Conservation (phyloP, 805 yeast species). For the Ogataea allantospora region DNA sequence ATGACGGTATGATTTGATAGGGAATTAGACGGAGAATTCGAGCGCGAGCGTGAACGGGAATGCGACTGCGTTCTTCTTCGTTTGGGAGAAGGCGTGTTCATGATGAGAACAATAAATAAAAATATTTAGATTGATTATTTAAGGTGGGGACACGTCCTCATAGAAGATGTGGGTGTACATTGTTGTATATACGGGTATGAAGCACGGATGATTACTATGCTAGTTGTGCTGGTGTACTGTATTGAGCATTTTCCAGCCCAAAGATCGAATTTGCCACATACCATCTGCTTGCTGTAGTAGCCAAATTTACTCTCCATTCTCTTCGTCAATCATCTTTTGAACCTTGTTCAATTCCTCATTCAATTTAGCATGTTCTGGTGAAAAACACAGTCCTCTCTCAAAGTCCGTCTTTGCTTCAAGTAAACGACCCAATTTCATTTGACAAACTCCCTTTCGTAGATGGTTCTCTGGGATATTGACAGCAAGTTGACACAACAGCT, state of each 20-base stretch:
- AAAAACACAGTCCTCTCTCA: constrained; percentile 72
- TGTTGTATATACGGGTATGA: too few species aligned
- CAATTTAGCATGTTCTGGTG: constrained; percentile 50
- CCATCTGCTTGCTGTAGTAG: too few species aligned
- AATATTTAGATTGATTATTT: not conserved
- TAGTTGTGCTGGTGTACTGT: too few species aligned
- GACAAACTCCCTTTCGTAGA: constrained; percentile 66
- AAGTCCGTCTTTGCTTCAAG: constrained; percentile 62
- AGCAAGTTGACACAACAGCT: constrained; percentile 58
- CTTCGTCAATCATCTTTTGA: constrained; percentile 48
- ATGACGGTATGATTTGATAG: constrained; percentile 5
- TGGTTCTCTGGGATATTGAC: constrained; percentile 66
- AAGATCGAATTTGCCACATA: too few species aligned
- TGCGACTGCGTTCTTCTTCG: constrained; percentile 1
- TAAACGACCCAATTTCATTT: constrained; percentile 58
- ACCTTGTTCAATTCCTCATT: constrained; percentile 47
- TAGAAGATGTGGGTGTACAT: too few species aligned
- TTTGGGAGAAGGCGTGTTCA: not conserved
- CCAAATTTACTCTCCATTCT: constrained; percentile 62
- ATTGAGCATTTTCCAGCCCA: too few species aligned
- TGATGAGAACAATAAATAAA: not conserved
- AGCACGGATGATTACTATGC: too few species aligned
- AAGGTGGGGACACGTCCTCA: not conserved
- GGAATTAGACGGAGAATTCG: not conserved
- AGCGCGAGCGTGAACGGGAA: not conserved